Conservation (phyloP, 176 grass and related monocot genomes). For the Canna indica region DNA sequence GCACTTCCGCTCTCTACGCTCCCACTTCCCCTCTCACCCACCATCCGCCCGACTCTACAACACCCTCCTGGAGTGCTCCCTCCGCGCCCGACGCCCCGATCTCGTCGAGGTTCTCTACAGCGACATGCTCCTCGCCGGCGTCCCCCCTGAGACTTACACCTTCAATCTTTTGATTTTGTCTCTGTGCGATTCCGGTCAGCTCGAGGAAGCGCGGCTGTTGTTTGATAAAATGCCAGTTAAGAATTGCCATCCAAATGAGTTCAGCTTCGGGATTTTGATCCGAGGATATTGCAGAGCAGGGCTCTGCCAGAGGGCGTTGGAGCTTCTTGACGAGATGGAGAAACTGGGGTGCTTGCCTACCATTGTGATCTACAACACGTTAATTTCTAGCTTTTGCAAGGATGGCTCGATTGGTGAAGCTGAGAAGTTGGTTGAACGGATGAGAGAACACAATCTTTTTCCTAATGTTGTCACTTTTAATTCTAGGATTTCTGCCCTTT, state of each 20-base stretch:
- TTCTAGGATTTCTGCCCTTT: constrained; percentile 74
- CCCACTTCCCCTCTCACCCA: constrained; percentile 33
- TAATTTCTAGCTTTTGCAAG: constrained; percentile 69
- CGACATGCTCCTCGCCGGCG: constrained; percentile 57
- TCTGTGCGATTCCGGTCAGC: constrained; percentile 47
- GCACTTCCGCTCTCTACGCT: constrained; percentile 52
- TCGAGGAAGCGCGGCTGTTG: constrained; percentile 62
- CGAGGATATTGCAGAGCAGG: constrained; percentile 52
- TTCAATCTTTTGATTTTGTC: constrained; percentile 54
- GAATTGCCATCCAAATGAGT: constrained; percentile 45
- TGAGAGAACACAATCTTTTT: constrained; percentile 43
- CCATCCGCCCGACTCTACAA: constrained; percentile 66
- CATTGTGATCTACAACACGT: constrained; percentile 66
- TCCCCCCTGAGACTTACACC: constrained; percentile 66
- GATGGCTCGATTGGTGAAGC: constrained; percentile 62
- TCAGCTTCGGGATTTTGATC: constrained; percentile 69
- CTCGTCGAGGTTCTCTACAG: constrained; percentile 70
- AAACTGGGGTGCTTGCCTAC: constrained; percentile 28
- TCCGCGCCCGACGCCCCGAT: constrained; percentile 41
- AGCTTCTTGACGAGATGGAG: constrained; percentile 57
- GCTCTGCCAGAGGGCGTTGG: constrained; percentile 27
- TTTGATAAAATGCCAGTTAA: constrained; percentile 63
- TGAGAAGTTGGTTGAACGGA: constrained; percentile 63
- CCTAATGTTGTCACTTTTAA: constrained; percentile 94
- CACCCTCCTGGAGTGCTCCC: constrained; percentile 49